A percentile compares a stretch with the other conserved stretches of the same genome.
phyloP scores from a whole-genome alignment of 2,329 filamentous ascomycete genomes.

The Trichoderma pleuroti region DNA sequence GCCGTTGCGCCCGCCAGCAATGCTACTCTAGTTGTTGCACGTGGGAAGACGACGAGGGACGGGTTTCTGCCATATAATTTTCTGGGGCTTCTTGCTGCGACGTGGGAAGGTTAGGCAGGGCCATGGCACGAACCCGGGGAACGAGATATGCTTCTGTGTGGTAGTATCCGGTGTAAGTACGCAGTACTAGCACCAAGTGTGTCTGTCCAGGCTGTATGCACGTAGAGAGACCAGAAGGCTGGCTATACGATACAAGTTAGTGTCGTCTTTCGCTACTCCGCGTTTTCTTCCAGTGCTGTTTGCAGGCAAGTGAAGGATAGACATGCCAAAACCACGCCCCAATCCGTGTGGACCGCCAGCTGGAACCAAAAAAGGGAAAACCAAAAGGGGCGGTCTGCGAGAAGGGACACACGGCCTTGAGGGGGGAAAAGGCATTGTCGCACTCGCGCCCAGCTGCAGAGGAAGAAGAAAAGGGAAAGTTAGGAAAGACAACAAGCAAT shows the following conservation, averaged over 20 bases:
- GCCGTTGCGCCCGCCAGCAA: neutral
- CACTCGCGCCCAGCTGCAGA: neutral
- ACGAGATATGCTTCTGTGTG: neutral
- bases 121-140: neutral
- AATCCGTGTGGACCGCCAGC: neutral
- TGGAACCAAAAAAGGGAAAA: neutral
- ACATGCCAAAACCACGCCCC: neutral
- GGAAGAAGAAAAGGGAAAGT: neutral
- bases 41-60: neutral
- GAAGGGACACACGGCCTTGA: neutral
- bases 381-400: conserved; percentile 18
- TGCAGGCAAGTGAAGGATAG: neutral
- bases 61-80: neutral
- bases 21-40: conserved; percentile 6
- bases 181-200: neutral
- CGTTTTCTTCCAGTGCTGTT: neutral
- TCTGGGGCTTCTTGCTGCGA: neutral
- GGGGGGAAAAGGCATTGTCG: neutral
- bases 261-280: neutral
- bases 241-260: neutral
- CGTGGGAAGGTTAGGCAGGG: neutral
- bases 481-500: neutral
- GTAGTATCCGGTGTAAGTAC: neutral
- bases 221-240: neutral
- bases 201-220: neutral